These are phyloP conservation scores for Dothistroma septosporum DNA, from an alignment of 2,329 filamentous ascomycete species.

Conservation along the genomic window DNA sequence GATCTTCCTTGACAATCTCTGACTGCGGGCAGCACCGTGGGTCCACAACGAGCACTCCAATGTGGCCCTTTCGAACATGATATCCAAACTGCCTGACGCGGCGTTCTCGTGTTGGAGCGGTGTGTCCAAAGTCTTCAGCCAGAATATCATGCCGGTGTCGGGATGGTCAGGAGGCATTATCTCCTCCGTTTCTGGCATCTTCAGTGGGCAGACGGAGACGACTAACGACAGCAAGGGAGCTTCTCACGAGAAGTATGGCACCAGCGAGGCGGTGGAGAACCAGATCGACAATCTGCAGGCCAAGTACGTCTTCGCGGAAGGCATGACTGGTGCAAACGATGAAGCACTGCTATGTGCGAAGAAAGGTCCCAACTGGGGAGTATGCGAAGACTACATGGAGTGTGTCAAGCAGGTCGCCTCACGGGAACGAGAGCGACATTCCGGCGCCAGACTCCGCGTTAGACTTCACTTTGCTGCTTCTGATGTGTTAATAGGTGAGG, in stretches of 20 bases:
- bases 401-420: slow-evolving; percentile 22
- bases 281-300: slow-evolving; percentile 21
- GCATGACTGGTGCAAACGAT: slow-evolving; percentile 35
- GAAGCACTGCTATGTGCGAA: slow-evolving; percentile 37
- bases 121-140: slow-evolving; percentile 33
- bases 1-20: no score
- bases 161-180: slow-evolving; percentile 32
- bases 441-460: slow-evolving; percentile 27
- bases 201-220: slow-evolving; percentile 12
- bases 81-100: slow-evolving; percentile 27
- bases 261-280: slow-evolving; percentile 23
- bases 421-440: slow-evolving; percentile 11
- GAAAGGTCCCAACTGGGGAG: slow-evolving; percentile 31
- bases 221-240: slow-evolving; percentile 7
- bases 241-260: slow-evolving; percentile 26
- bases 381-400: slow-evolving; percentile 35
- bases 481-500: slow-evolving; percentile 43
- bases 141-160: slow-evolving; percentile 29
- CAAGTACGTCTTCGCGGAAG: slow-evolving; percentile 31
- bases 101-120: slow-evolving; percentile 33
- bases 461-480: slow-evolving; percentile 36
- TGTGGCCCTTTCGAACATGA: slow-evolving; percentile 26
- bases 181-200: slow-evolving; percentile 19
- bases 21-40: slow-evolving; percentile 36
- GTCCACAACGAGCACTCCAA: slow-evolving; percentile 40